Conservation (phyloP, 495 filamentous ascomycete genomes). For the Xylaria palmicola region DNA sequence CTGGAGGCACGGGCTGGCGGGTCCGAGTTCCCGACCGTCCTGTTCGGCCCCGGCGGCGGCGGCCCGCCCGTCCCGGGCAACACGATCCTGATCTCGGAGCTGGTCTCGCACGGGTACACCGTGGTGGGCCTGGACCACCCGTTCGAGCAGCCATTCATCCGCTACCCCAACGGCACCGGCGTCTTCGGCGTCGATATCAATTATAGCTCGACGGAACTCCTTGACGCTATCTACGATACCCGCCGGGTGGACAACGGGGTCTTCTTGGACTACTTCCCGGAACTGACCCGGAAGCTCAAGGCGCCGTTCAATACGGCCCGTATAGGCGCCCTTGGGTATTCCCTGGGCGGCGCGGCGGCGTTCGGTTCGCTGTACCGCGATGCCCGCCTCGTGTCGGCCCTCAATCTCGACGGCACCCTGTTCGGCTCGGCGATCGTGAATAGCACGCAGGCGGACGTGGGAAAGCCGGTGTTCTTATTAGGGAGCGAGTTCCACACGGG, state of each 20-base stretch:
- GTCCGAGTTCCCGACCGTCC: constrained; percentile 9
- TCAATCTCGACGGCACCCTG: constrained; percentile 49
- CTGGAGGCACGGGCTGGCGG: neutral
- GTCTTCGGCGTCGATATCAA: constrained; percentile 25
- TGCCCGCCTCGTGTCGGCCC: constrained; percentile 25
- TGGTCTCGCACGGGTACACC: constrained; percentile 49
- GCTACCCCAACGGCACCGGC: constrained; percentile 46
- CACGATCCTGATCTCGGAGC: constrained; percentile 39
- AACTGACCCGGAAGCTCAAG: neutral
- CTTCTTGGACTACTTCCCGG: constrained; percentile 14
- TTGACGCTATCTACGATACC: constrained; percentile 12
- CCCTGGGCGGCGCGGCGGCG: constrained; percentile 43
- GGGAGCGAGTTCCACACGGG: constrained; percentile 18
- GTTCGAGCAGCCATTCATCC: constrained; percentile 46
- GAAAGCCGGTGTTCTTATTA: constrained; percentile 16
- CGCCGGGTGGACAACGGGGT: constrained; percentile 19
- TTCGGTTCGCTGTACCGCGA: constrained; percentile 36
- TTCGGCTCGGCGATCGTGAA: constrained; percentile 19
- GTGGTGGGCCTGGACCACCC: constrained; percentile 51
- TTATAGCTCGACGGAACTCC: neutral
- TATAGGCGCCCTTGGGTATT: constrained; percentile 47
- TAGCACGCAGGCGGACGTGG: constrained; percentile 13
- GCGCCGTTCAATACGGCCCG: constrained; percentile 26
- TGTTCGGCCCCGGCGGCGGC: constrained; percentile 25
- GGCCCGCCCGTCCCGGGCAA: constrained; percentile 30